Conservation (phyloP, 139 green algal genomes). For the Marvania coccoides region DNA sequence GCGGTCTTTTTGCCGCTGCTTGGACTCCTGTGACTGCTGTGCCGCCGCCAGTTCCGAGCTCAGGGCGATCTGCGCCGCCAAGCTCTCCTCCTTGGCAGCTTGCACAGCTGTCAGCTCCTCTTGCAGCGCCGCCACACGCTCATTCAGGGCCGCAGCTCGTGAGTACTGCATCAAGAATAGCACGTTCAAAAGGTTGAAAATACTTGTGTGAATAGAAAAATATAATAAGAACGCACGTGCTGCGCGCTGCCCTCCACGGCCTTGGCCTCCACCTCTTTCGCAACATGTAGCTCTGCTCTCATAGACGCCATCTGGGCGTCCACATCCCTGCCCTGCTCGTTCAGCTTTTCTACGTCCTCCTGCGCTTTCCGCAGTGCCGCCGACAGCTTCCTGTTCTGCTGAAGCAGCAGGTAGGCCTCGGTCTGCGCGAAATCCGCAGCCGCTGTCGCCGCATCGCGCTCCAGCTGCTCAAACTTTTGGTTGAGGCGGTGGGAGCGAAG, state of each 20-base stretch:
- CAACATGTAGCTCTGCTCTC: neutral
- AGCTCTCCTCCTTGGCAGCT: neutral
- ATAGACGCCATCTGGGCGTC: neutral
- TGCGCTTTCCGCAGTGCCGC: slow-evolving; percentile 42
- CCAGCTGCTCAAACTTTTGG: neutral
- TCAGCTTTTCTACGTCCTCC: slow-evolving; percentile 54
- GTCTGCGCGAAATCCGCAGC: neutral
- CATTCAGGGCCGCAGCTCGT: no score
- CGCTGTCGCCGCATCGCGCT: neutral
- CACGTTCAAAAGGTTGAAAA: no score
- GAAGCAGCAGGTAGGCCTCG: neutral
- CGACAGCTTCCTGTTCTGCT: slow-evolving; percentile 23
- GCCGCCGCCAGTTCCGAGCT: neutral
- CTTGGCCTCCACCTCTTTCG: slow-evolving; percentile 5
- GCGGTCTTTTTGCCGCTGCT: neutral
- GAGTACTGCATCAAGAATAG: no score
- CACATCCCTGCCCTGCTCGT: slow-evolving; percentile 33
- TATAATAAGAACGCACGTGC: no score
- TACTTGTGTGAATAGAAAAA: no score
- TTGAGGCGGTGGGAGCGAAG: neutral
- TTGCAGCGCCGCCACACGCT: neutral
- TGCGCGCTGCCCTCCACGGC: neutral
- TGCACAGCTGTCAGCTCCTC: neutral
- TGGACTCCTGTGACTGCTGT: slow-evolving; percentile 2
- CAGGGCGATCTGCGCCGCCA: neutral